Evolutionary conservation across 768 basidiomycete species (phyloP), one percentile per base, ranked within the genome.

Genomic region (Mrakia hoshinonis): DNA sequence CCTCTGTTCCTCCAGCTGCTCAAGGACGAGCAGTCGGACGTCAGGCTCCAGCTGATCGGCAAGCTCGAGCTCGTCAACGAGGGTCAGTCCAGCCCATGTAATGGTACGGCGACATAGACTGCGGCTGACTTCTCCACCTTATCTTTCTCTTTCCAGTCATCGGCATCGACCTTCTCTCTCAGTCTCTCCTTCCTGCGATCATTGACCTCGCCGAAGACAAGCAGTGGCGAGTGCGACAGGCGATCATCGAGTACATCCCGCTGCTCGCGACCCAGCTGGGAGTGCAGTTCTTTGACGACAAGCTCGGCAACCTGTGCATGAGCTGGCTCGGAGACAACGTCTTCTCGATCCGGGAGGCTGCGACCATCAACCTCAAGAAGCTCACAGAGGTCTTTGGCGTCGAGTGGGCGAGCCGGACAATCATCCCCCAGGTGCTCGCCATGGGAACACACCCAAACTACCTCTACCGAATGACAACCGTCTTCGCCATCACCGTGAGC

Each of bases 231-330:
- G 95, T 99, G 24, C 89, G 96, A 75, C 96, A 99, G 81, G 96
- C 96, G 10, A 98, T 99, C 82, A 99, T 99, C 81, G 96, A 98
- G 81, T 97, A 99, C 82, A 83, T 99, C 76, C 96, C 96, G n/a
- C 86, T 98, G 26, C 88, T 99, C 58, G 94, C 96, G 52, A 93
- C 89, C n/a, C 96, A 99, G 79, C 85, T 99, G 69, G 96, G 96
- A 67, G 91, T 91, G 76, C 84, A 88, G 34, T 98, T 98, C 82
- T 99, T 99, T 79, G 94, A 99, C 80, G 96, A 98, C 77, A 92
- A 95, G 79, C 86, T 99, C 54, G 91, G 90, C 34, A 92, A 90
- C 77, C 83, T 99, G 36, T 99, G 96, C 83, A 96, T 99, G 94
- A 91, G 91, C 10, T 99, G 96, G 96, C 81, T 99, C 74, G 94